Percentiles rank a stretch among this genome's conserved stretches.
These are phyloP conservation scores for Noccaea bulbosa DNA, from an alignment of 345 rosid species.

Conservation along the genomic window DNA sequence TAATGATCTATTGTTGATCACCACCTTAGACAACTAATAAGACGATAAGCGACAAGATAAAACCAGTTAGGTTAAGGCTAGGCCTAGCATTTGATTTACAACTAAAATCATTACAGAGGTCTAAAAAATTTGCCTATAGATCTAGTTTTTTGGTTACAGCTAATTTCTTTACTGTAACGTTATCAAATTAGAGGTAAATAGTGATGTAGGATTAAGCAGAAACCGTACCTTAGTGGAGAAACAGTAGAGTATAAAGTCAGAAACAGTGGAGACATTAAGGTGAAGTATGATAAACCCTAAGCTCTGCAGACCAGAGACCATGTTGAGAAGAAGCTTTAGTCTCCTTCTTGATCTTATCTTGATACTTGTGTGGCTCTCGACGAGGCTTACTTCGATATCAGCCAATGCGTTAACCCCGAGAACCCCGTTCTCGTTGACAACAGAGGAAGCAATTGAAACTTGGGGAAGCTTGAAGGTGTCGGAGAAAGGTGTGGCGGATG, in stretches of 20 bases:
- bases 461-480: slow-evolving; percentile 75
- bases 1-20: slow-evolving; percentile 12
- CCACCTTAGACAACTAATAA: slow-evolving; percentile 6
- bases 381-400: slow-evolving; percentile 76
- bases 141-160: slow-evolving; percentile 10
- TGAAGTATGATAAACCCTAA: slow-evolving; percentile 77
- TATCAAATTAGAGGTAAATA: slow-evolving; percentile 25
- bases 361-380: slow-evolving; percentile 80
- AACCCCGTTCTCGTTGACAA: slow-evolving; percentile 23
- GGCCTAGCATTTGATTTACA: slow-evolving; percentile 13
- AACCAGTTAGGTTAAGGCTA: slow-evolving; percentile 35
- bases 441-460: slow-evolving; percentile 47
- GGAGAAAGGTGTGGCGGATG: slow-evolving; percentile 46
- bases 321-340: slow-evolving; percentile 71
- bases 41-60: slow-evolving; percentile 26
- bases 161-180: slow-evolving; percentile 7
- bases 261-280: slow-evolving; percentile 71
- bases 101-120: slow-evolving; percentile 5
- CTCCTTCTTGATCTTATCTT: slow-evolving; percentile 71
- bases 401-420: slow-evolving; percentile 37
- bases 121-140: not conserved
- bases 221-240: slow-evolving; percentile 77
- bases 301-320: slow-evolving; percentile 67
- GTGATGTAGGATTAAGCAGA: not conserved
- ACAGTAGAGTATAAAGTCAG: slow-evolving; percentile 68